These are phyloP conservation scores for Umbelopsis sp. DNA, from an alignment of 192 early-diverging fungal genomes.

Conservation along the genomic window DNA sequence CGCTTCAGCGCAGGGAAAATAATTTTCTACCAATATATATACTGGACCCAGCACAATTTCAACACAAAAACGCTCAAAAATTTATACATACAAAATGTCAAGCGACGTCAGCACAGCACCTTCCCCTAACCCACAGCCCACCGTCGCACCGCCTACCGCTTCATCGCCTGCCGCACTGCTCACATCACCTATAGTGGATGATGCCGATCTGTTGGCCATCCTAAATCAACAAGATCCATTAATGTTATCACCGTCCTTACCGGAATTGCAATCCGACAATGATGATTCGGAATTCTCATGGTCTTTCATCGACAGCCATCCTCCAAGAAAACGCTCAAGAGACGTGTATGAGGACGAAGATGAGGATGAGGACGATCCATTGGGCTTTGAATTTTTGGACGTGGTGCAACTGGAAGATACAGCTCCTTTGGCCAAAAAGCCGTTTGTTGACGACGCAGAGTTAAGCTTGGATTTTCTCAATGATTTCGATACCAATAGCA, in stretches of 20 bases:
- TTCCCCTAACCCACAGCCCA: too few relatives aligned
- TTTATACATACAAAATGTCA: too few relatives aligned
- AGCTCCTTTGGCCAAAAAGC: constrained; percentile 1
- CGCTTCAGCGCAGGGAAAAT: too few relatives aligned
- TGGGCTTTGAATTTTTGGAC: constrained; percentile 12
- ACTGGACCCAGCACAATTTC: too few relatives aligned
- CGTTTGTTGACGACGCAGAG: constrained; percentile 10
- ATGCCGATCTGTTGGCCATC: background rate
- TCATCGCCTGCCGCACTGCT: background rate
- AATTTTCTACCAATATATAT: too few relatives aligned
- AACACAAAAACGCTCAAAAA: too few relatives aligned
- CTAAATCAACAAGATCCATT: background rate
- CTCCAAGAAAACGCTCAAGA: constrained; percentile 7
- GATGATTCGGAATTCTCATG: constrained; percentile 7
- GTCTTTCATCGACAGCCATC: background rate
- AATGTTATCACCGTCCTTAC: background rate
- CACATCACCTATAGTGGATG: background rate
- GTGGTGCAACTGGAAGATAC: constrained; percentile 15
- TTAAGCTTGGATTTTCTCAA: constrained; percentile 8
- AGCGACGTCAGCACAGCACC: too few relatives aligned
- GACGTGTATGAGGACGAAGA: background rate
- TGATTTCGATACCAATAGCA: constrained; percentile 12
- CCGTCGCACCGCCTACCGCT: background rate
- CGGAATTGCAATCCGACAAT: constrained; percentile 7
- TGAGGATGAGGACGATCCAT: background rate